These are phyloP conservation scores for Pulveroboletus sp. DNA, from an alignment of 768 basidiomycete genomes.

Conservation along the genomic window DNA sequence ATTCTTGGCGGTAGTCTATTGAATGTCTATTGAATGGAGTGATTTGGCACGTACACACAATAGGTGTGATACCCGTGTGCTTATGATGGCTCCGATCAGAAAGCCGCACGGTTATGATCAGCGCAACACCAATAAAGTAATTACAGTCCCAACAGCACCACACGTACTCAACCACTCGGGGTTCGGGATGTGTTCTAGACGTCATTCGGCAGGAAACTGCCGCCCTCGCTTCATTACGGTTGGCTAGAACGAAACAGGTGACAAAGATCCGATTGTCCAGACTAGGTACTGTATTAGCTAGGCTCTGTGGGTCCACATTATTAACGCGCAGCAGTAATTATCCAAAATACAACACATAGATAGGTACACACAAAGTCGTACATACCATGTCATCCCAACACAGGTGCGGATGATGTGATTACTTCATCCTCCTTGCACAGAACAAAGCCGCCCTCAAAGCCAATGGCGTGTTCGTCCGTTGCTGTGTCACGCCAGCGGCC, in stretches of 20 bases:
- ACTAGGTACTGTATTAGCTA: conserved; percentile 8
- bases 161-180: conserved; percentile 4
- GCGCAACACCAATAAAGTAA: conserved; percentile 1
- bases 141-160: not conserved
- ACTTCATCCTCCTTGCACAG: conserved; percentile 34
- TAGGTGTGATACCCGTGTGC: not conserved
- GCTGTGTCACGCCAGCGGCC: conserved; percentile 53
- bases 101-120: conserved; percentile 15
- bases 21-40: conserved; percentile 7
- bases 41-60: not conserved
- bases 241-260: not conserved
- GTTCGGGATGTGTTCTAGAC: conserved; percentile 15
- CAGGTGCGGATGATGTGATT: conserved; percentile 7
- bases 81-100: not conserved
- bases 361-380: conserved; percentile 10
- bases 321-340: conserved; percentile 13
- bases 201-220: conserved; percentile 8
- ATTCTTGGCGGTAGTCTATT: conserved; percentile 5
- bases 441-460: conserved; percentile 50
- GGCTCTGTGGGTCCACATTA: conserved; percentile 9
- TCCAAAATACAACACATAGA: conserved; percentile 12
- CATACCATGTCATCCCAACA: conserved; percentile 18
- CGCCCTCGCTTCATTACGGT: not conserved
- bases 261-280: not conserved
- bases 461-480: conserved; percentile 36